A percentile compares a stretch with the other conserved stretches of the same genome.
phyloP scores from a whole-genome alignment of 192 early-diverging fungal species.

The Geranomyces variabilis region DNA sequence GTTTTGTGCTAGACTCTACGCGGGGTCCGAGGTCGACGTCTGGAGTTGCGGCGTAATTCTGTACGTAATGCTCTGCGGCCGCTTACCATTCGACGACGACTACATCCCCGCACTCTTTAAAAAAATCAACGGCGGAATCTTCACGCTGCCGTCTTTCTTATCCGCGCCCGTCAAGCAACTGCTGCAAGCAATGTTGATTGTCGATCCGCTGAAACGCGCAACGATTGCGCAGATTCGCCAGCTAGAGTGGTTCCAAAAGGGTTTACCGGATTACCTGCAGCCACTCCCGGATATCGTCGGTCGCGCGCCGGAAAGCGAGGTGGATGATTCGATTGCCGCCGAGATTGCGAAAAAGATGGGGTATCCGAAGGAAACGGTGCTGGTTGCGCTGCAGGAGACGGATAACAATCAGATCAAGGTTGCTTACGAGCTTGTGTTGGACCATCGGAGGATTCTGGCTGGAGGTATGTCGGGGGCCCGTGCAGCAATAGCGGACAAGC shows the following conservation, averaged over 20 bases:
- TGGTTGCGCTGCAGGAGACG: slow-evolving; percentile 74
- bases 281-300: slow-evolving; percentile 65
- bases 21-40: slow-evolving; percentile 97
- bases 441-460: slow-evolving; percentile 62
- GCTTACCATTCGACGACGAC: slow-evolving; percentile 97
- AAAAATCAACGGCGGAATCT: slow-evolving; percentile 96
- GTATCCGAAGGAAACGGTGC: slow-evolving; percentile 67
- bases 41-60: slow-evolving; percentile 98
- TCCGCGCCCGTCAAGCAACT: slow-evolving; percentile 81
- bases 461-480: slow-evolving; percentile 44
- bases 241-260: slow-evolving; percentile 90
- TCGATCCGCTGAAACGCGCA: slow-evolving; percentile 95
- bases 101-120: slow-evolving; percentile 80
- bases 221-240: slow-evolving; percentile 85
- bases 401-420: slow-evolving; percentile 96
- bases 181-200: slow-evolving; percentile 87
- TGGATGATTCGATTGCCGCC: slow-evolving; percentile 79
- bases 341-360: slow-evolving; percentile 86
- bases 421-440: slow-evolving; percentile 93
- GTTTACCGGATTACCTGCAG: slow-evolving; percentile 89
- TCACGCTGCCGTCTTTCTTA: slow-evolving; percentile 85
- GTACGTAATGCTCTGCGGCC: slow-evolving; percentile 95
- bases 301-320: slow-evolving; percentile 64
- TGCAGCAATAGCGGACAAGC: too few species aligned
- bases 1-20: slow-evolving; percentile 62